A percentile compares a stretch with the other conserved stretches of the same genome.
phyloP scores from a whole-genome alignment of 257 asterid species.

The Ehretia macrophylla region DNA sequence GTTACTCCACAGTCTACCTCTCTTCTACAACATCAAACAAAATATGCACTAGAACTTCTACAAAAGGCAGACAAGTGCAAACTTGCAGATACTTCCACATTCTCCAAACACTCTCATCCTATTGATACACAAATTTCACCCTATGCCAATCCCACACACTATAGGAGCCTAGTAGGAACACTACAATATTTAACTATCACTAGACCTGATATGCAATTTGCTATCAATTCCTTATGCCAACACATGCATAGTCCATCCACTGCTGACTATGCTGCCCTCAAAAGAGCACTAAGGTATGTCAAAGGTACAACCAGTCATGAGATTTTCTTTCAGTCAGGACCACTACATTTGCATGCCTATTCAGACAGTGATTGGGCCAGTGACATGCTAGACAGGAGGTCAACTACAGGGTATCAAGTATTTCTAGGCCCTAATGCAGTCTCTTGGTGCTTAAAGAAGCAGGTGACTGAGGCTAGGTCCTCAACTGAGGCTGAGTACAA shows the following conservation, averaged over 20 bases:
- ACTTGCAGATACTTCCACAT: neutral
- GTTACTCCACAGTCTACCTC: no score
- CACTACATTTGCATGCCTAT: neutral
- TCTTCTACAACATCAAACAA: no score
- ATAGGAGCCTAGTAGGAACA: neutral
- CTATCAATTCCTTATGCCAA: neutral
- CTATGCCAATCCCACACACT: neutral
- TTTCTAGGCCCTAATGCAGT: neutral
- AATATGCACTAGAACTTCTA: neutral
- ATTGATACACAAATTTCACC: no score
- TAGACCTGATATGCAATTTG: neutral
- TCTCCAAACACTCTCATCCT: no score
- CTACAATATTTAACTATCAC: neutral
- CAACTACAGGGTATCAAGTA: neutral
- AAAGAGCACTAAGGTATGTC: neutral
- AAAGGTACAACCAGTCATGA: neutral
- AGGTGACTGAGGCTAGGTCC: no score
- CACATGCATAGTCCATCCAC: neutral
- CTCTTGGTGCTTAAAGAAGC: neutral
- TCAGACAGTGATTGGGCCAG: neutral
- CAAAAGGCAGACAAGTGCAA: neutral
- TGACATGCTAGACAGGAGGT: neutral
- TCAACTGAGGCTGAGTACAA: neutral
- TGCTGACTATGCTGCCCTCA: neutral
- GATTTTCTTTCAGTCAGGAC: no score